Conservation (phyloP, 176 grass and related monocot genomes). For the Bothriochloa decipiens region DNA sequence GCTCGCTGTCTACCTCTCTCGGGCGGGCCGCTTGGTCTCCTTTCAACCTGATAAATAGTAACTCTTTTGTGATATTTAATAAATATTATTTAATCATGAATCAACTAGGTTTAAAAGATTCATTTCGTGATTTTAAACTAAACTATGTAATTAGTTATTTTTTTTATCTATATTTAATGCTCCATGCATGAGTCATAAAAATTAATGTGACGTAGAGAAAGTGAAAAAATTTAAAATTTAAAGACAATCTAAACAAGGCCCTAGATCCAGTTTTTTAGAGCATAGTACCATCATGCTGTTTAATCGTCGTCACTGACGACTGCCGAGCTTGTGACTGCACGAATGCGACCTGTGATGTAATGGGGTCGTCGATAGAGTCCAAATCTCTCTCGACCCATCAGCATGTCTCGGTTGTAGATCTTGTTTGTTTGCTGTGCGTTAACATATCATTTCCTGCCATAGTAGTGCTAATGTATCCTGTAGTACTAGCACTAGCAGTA, state of each 20-base stretch:
- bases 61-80: too few species aligned
- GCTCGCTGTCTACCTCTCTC: neutral
- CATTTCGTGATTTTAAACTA: too few species aligned
- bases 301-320: neutral
- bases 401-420: neutral
- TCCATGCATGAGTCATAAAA: too few species aligned
- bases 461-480: too few species aligned
- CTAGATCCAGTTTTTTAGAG: slow-evolving; percentile 48
- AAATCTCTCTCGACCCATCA: neutral
- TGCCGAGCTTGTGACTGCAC: neutral
- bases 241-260: too few species aligned
- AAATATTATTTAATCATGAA: too few species aligned
- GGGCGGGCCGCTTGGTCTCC: neutral
- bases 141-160: too few species aligned
- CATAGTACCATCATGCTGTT: neutral
- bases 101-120: too few species aligned
- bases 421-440: slow-evolving; percentile 16
- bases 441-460: neutral
- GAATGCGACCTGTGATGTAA: neutral
- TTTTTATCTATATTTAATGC: too few species aligned
- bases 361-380: neutral
- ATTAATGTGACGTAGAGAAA: too few species aligned
- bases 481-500: neutral
- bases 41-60: too few species aligned
- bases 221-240: too few species aligned